Conservation (phyloP, 2,329 filamentous ascomycete species). For the Cladosporium sp. region DNA sequence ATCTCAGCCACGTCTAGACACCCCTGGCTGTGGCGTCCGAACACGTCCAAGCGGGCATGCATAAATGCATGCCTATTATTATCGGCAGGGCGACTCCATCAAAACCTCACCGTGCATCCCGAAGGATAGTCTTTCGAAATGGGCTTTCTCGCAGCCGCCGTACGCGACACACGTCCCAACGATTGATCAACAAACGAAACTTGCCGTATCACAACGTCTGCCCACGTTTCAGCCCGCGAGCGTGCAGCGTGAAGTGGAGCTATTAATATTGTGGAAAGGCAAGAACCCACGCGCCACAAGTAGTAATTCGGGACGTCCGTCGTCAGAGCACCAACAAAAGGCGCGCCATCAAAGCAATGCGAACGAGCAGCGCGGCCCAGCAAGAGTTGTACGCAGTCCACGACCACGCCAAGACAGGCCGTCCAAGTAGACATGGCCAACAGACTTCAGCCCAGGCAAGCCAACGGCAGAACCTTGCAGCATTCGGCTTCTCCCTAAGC, state of each 20-base stretch:
- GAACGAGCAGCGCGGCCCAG: too few species aligned
- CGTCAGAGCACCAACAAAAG: too few species aligned
- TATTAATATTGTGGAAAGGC: too few species aligned
- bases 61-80: neutral
- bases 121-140: too few species aligned
- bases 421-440: constrained; percentile 9
- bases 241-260: too few species aligned
- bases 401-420: constrained; percentile 8
- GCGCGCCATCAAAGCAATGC: too few species aligned
- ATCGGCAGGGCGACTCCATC: neutral
- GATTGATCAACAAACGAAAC: neutral
- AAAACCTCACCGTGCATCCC: neutral
- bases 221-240: neutral
- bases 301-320: too few species aligned
- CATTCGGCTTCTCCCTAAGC: constrained; percentile 1
- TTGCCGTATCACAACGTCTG: neutral
- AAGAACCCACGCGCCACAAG: neutral
- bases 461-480: constrained; percentile 2
- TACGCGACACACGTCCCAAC: neutral
- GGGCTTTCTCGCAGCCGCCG: neutral
- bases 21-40: too few species aligned
- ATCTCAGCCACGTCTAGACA: neutral
- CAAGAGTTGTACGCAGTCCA: neutral
- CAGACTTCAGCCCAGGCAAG: neutral
- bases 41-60: too few species aligned